Base-by-base conservation (phyloP, 139 green algal genomes). In the Zygnema circumcarinatum region DNA sequence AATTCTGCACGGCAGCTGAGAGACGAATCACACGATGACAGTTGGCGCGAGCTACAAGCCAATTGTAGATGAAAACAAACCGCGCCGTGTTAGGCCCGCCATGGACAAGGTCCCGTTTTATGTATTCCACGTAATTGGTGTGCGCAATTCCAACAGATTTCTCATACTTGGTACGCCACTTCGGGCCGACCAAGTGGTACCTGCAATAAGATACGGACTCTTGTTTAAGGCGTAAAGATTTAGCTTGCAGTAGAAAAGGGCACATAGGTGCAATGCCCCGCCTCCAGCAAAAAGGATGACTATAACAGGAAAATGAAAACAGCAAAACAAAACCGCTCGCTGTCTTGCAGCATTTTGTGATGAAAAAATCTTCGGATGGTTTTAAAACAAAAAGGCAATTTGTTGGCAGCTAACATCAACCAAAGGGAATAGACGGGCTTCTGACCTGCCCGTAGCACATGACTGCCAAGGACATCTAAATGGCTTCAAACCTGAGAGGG, bases 81-180 rank as follows among this genome's bases (percentile, higher is more conserved):
- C 38, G 16, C 22, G 74, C 74, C 1, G 38, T 56, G 35, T 2
- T 33, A 1, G 74, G 84, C 0, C 84, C 84, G 1, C 74, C 74
- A 54, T 96, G 93, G 89, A 76, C 2, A 29, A 73, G 93, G 88
- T 98, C 95, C 2, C 95, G 75, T 36, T 76, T 92, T 7, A 94
- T 96, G 86, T 99, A 99, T 92, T 99, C 97, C 69, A 98, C 91
- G 92, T 99, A 99, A 93, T 99, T 99, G 82, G 97, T 99, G 94
- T 99, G 97, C 87, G 98, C 96, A 47, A 99, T 94, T 32, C 95
- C 97, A 1, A 98, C 96, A 42, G 98, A 96, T 87, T 98, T 95
- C 62, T 94, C 90, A 91, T 98, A 99, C 92, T 97, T 98, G 91
- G 98, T 94, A 20, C 93, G 98, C 97, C 97, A 99, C 42, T 73